Conservation (phyloP, 805 yeast species). For the Starmera pachycereana region DNA sequence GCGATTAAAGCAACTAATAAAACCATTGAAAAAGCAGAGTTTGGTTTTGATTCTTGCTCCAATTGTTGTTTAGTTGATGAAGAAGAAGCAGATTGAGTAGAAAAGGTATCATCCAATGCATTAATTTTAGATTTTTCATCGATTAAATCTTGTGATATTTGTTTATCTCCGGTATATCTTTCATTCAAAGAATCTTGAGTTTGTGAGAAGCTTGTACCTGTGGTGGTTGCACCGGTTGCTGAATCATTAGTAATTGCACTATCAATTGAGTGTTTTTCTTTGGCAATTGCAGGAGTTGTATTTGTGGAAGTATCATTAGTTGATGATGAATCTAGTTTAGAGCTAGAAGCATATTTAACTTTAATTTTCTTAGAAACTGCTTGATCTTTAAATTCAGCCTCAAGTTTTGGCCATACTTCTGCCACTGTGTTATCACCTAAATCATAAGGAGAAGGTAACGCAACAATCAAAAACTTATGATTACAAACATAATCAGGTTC, state of each 20-base stretch:
- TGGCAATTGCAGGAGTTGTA: background rate
- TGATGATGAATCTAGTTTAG: background rate
- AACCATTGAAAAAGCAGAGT: constrained; percentile 44
- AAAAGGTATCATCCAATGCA: constrained; percentile 33
- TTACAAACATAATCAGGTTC: constrained; percentile 65
- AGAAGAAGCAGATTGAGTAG: constrained; percentile 13
- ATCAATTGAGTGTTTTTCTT: constrained; percentile 2
- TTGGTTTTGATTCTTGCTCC: constrained; percentile 29
- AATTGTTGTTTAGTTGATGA: constrained; percentile 3
- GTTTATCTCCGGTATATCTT: constrained; percentile 1
- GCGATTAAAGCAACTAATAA: constrained; percentile 44
- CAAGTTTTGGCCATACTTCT: constrained; percentile 68
- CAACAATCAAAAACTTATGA: constrained; percentile 87
- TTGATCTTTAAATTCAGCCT: constrained; percentile 42
- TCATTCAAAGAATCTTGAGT: constrained; percentile 10
- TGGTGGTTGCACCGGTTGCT: constrained; percentile 11
- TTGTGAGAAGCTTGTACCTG: constrained; percentile 8
- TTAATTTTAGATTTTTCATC: constrained; percentile 33
- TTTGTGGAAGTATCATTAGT: background rate
- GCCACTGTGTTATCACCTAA: constrained; percentile 49
- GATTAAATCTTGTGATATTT: constrained; percentile 21
- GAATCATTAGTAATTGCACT: constrained; percentile 7
- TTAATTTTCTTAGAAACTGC: constrained; percentile 56
- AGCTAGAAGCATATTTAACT: constrained; percentile 39
- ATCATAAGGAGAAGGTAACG: constrained; percentile 62